Evolutionary conservation across 1,284 basidiomycete genomes (phyloP).

Genomic region (Naganishia albida): DNA sequence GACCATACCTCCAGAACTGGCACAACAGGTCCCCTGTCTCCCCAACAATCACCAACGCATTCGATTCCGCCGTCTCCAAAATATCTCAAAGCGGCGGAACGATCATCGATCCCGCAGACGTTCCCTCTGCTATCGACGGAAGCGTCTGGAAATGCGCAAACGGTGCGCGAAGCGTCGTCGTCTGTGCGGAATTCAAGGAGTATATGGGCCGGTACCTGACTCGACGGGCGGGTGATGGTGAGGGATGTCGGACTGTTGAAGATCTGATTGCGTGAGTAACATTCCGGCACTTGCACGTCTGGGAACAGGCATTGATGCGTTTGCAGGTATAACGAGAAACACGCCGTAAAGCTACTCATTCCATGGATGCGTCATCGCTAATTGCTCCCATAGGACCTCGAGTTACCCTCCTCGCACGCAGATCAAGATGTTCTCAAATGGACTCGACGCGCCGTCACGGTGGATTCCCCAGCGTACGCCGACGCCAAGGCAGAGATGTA

Average conservation of each 20-base stretch:
- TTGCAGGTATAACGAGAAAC: conserved; percentile 25
- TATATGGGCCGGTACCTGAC: conserved; percentile 26
- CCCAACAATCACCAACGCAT: conserved; percentile 26
- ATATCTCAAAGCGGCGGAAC: conserved; percentile 30
- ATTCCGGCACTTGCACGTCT: background rate
- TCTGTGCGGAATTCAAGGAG: conserved; percentile 33
- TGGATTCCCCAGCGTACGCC: conserved; percentile 32
- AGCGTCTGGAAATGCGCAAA: conserved; percentile 27
- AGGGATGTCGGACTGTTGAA: conserved; percentile 24
- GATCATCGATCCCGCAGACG: conserved; percentile 29
- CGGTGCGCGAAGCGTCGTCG: conserved; percentile 24
- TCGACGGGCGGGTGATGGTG: conserved; percentile 15
- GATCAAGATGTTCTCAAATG: conserved; percentile 34
- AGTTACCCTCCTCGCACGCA: conserved; percentile 30
- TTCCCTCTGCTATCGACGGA: conserved; percentile 33
- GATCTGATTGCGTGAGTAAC: conserved; percentile 24
- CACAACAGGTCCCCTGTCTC: conserved; percentile 7
- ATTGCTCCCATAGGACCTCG: conserved; percentile 6
- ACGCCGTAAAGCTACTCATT: background rate
- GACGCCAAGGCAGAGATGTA: conserved; percentile 33
- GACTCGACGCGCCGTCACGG: conserved; percentile 9
- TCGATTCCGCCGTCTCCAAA: conserved; percentile 30
- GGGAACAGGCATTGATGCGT: too few relatives aligned
- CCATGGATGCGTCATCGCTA: too few relatives aligned
- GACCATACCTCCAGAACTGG: conserved; percentile 10